Percentiles rank a stretch among this genome's conserved stretches.
These are phyloP conservation scores for Agastache rugosa DNA, from an alignment of 257 asterid species.

Conservation along the genomic window DNA sequence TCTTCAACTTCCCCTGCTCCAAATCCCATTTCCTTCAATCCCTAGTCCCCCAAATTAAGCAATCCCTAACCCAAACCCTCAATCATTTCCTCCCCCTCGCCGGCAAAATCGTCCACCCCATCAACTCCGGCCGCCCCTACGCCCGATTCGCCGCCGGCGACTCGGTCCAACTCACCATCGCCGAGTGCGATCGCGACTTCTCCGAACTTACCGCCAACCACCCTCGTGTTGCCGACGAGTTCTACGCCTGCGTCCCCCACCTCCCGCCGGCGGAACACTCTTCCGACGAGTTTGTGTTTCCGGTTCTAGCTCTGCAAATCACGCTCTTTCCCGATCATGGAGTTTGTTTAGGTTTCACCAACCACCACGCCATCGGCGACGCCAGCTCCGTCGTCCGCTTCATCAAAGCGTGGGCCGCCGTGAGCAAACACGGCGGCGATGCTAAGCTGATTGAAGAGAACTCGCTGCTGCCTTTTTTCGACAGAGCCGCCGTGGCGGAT, in stretches of 20 bases:
- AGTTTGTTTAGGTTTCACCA: slow-evolving; percentile 48
- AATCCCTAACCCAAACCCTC: slow-evolving; percentile 41
- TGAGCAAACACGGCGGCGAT: slow-evolving; percentile 38
- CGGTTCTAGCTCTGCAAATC: slow-evolving; percentile 51
- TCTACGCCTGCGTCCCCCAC: slow-evolving; percentile 53
- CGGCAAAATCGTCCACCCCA: slow-evolving; percentile 45
- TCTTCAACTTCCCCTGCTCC: slow-evolving; percentile 49
- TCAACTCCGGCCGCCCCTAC: slow-evolving; percentile 43
- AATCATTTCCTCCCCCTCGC: slow-evolving; percentile 55
- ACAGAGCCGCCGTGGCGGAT: slow-evolving; percentile 45
- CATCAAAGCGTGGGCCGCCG: slow-evolving; percentile 54
- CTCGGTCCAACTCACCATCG: slow-evolving; percentile 43
- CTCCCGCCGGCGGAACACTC: slow-evolving; percentile 42
- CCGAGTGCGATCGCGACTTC: slow-evolving; percentile 50
- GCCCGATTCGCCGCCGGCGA: slow-evolving; percentile 48
- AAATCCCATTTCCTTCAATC: slow-evolving; percentile 36
- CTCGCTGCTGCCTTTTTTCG: slow-evolving; percentile 43
- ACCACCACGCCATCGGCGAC: slow-evolving; percentile 59
- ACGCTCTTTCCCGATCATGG: slow-evolving; percentile 58
- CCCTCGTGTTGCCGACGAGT: slow-evolving; percentile 43
- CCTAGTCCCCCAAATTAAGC: slow-evolving; percentile 42
- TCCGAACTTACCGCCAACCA: slow-evolving; percentile 42
- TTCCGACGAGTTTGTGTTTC: slow-evolving; percentile 20
- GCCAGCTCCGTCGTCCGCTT: slow-evolving; percentile 51
- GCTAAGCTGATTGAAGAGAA: slow-evolving; percentile 24